Percentiles rank a stretch among this genome's conserved stretches.
These are phyloP conservation scores for Tuber umbilicatum DNA, from an alignment of 495 filamentous ascomycete species.

Conservation along the genomic window DNA sequence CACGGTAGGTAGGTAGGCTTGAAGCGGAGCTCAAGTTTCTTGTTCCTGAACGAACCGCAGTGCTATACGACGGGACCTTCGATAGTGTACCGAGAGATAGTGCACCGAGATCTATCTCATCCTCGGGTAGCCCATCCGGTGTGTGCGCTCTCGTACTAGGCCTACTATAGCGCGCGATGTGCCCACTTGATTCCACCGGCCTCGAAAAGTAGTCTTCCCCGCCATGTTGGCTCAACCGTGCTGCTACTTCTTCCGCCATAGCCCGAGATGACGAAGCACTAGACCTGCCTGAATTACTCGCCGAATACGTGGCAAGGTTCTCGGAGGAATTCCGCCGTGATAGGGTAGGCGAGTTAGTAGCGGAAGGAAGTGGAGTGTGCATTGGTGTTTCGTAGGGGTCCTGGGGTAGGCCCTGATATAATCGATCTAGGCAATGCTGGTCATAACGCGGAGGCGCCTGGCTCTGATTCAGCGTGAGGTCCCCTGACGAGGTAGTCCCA, in stretches of 20 bases:
- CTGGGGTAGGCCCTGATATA: constrained; percentile 77
- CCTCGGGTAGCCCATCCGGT: constrained; percentile 17
- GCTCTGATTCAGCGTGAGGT: constrained; percentile 44
- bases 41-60: constrained; percentile 59
- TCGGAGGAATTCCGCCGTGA: constrained; percentile 73
- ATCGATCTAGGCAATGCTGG: constrained; percentile 75
- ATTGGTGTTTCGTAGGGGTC: constrained; percentile 69
- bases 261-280: constrained; percentile 12
- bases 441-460: constrained; percentile 82
- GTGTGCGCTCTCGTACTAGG: constrained; percentile 27
- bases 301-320: constrained; percentile 54
- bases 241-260: constrained; percentile 15
- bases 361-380: constrained; percentile 61
- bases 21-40: constrained; percentile 47
- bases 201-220: constrained; percentile 28
- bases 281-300: constrained; percentile 30
- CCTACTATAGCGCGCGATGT: constrained; percentile 12
- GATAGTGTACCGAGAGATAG: constrained; percentile 60
- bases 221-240: constrained; percentile 14
- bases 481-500: constrained; percentile 48
- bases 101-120: constrained; percentile 56
- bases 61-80: constrained; percentile 74
- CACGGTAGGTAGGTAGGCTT: constrained; percentile 51
- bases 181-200: constrained; percentile 5
- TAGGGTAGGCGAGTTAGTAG: constrained; percentile 68